Evolutionary conservation across 1,284 basidiomycete species (phyloP).

Genomic region (Omphalotus olearius): DNA sequence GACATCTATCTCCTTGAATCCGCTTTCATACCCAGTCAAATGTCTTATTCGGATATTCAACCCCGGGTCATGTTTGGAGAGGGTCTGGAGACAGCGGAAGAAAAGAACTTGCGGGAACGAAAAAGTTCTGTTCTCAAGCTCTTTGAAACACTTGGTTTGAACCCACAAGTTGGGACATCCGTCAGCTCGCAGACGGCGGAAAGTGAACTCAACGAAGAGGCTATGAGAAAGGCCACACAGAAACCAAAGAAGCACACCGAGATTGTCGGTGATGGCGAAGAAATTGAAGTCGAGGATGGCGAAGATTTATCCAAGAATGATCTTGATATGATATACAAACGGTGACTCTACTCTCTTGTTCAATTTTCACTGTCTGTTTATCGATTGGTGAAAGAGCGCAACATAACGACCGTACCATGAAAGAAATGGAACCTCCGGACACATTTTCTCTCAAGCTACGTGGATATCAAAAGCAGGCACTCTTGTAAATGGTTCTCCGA

Average conservation of each 20-base stretch:
- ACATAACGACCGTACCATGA: conserved; percentile 71
- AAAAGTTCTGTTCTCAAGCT: conserved; percentile 65
- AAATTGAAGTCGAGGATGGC: conserved; percentile 70
- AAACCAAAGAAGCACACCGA: conserved; percentile 39
- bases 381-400: conserved; percentile 62
- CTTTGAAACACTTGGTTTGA: conserved; percentile 62
- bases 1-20: conserved; percentile 58
- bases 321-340: conserved; percentile 77
- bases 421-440: conserved; percentile 78
- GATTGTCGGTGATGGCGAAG: conserved; percentile 62
- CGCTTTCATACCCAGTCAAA: conserved; percentile 55
- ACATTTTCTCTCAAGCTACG: conserved; percentile 80
- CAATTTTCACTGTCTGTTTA: not conserved
- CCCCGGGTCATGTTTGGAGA: conserved; percentile 53
- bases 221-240: conserved; percentile 32
- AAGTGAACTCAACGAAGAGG: conserved; percentile 35
- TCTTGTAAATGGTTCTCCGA: conserved; percentile 44
- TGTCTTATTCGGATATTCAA: conserved; percentile 30
- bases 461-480: conserved; percentile 92
- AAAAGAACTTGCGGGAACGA: conserved; percentile 71
- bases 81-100: conserved; percentile 70
- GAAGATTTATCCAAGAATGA: conserved; percentile 79
- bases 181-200: conserved; percentile 30
- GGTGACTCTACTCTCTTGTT: conserved; percentile 36
- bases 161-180: conserved; percentile 44